Evolutionary conservation across 306 rosid genomes (phyloP).

Genomic region (Geum urbanum): DNA sequence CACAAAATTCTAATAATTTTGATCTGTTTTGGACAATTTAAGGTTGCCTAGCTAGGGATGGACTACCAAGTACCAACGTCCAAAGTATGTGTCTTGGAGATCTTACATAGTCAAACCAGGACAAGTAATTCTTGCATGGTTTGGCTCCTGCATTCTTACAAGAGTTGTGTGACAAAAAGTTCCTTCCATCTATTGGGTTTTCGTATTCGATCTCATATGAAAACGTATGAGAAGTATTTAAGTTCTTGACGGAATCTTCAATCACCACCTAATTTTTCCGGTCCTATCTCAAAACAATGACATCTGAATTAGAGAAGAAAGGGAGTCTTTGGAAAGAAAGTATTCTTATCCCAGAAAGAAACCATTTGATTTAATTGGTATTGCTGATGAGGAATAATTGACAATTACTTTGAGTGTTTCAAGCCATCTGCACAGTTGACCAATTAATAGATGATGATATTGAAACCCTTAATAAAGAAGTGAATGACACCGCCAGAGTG

Average conservation of each 20-base stretch:
- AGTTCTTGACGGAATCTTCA: neutral
- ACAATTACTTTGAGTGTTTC: neutral
- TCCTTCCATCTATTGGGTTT: neutral
- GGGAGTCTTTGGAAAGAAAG: neutral
- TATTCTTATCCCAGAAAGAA: neutral
- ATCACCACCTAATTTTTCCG: neutral
- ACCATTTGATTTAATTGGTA: neutral
- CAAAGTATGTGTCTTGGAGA: neutral
- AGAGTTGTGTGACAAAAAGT: neutral
- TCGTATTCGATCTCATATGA: neutral
- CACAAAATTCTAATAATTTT: neutral
- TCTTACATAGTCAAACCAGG: neutral
- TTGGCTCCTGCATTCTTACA: neutral
- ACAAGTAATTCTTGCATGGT: neutral
- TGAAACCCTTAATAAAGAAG: neutral
- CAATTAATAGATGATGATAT: neutral
- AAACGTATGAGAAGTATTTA: neutral
- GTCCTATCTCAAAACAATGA: neutral
- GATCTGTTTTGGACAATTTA: neutral
- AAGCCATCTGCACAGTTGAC: neutral
- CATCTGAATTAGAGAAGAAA: neutral
- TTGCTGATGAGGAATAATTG: neutral
- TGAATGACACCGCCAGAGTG: neutral
- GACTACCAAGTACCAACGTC: too few relatives aligned
- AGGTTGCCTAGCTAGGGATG: slow-evolving; percentile 6